Conservation (phyloP, 768 basidiomycete species). For the Pulveroboletus ravenelii region DNA sequence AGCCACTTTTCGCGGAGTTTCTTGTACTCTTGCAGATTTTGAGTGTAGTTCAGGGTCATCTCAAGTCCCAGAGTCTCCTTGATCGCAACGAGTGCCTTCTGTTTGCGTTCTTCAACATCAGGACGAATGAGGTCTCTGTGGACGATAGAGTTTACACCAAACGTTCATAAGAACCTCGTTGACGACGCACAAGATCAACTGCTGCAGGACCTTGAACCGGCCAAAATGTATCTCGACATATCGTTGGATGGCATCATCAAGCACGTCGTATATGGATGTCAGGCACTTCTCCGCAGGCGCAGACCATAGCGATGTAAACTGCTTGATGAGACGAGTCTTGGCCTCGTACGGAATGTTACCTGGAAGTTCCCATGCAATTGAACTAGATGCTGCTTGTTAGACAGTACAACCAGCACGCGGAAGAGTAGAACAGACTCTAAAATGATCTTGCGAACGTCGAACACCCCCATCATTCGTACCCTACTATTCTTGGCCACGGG, state of each 20-base stretch:
- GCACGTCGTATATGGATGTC: conserved; percentile 27
- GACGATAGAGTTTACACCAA: not conserved
- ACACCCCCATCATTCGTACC: conserved; percentile 24
- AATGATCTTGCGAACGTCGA: conserved; percentile 34
- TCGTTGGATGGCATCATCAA: conserved; percentile 26
- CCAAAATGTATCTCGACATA: conserved; percentile 36
- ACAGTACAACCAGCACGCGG: not conserved
- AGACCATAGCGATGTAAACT: conserved; percentile 35
- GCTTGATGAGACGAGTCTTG: conserved; percentile 33
- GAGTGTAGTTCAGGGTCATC: conserved; percentile 36
- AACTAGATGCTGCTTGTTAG: conserved; percentile 2
- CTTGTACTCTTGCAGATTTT: conserved; percentile 25
- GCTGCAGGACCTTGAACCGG: conserved; percentile 34
- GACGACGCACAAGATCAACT: conserved; percentile 32
- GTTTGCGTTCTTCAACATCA: conserved; percentile 28
- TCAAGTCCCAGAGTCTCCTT: conserved; percentile 37
- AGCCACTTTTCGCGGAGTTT: conserved; percentile 25
- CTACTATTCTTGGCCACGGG: not conserved
- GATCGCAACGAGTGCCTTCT: conserved; percentile 23
- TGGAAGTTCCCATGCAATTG: conserved; percentile 37
- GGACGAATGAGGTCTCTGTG: conserved; percentile 25
- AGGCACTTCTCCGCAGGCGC: conserved; percentile 34
- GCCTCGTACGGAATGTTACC: conserved; percentile 39
- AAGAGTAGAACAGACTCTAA: conserved; percentile 26
- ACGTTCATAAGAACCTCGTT: not conserved